These are phyloP conservation scores for Solanum hybrid DNA, from an alignment of 305 asterid species.

Conservation along the genomic window DNA sequence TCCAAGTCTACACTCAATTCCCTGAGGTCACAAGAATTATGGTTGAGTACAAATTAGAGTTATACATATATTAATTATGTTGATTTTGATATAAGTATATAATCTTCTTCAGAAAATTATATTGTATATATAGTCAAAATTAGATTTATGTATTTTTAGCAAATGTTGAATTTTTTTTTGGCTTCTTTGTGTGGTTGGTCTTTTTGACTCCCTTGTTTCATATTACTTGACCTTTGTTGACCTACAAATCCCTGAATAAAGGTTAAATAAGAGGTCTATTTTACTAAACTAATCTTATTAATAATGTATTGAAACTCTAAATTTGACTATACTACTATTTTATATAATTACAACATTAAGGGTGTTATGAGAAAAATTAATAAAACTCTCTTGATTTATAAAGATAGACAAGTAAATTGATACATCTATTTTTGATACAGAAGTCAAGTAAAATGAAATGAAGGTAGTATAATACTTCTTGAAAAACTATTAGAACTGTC, in stretches of 20 bases:
- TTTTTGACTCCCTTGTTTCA: background rate
- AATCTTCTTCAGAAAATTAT: too few species aligned
- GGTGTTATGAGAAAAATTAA: background rate
- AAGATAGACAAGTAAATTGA: too few species aligned
- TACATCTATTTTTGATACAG: fast-evolving
- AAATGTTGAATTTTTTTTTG: too few species aligned
- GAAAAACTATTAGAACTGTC: too few species aligned
- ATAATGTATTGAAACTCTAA: background rate
- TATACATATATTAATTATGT: too few species aligned
- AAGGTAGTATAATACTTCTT: background rate
- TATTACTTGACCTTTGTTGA: background rate
- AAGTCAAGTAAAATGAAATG: background rate
- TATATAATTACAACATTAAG: too few species aligned
- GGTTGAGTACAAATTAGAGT: background rate
- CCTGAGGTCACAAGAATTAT: background rate
- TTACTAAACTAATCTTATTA: background rate
- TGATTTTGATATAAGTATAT: too few species aligned
- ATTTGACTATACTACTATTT: background rate
- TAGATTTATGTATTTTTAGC: background rate
- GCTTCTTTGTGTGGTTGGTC: background rate
- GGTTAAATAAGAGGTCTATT: background rate
- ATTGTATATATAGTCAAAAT: too few species aligned
- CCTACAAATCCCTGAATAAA: background rate
- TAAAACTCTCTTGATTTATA: background rate
- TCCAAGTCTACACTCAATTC: background rate